phyloP scores from a whole-genome alignment of 1,284 basidiomycete genomes.

The Mrakiaceae sp. region DNA sequence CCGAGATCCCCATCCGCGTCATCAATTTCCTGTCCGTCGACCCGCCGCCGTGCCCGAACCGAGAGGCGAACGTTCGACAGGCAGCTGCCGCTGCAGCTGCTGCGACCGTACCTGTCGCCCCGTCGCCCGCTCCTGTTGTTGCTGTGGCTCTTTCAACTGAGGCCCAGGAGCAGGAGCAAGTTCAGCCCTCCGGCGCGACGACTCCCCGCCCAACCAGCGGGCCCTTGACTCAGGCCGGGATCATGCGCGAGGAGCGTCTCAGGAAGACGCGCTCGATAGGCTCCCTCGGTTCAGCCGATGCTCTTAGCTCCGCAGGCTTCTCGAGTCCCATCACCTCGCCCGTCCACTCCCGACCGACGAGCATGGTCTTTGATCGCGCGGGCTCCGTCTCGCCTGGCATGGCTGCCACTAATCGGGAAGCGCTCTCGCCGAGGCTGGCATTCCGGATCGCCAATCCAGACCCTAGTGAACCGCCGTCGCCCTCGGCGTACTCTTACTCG shows the following conservation, averaged over 20 bases:
- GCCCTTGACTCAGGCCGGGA: neutral
- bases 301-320: no score
- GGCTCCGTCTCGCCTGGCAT: neutral
- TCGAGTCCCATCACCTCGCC: no score
- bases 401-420: neutral
- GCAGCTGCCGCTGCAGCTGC: neutral
- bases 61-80: neutral
- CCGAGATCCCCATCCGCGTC: slow-evolving; percentile 58
- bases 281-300: neutral
- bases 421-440: neutral
- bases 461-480: neutral
- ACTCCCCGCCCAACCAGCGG: neutral
- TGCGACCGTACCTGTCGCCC: neutral
- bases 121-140: neutral
- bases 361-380: no score
- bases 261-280: slow-evolving; percentile 14
- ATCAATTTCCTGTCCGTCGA: slow-evolving; percentile 72
- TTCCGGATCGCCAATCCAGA: slow-evolving; percentile 1
- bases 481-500: neutral
- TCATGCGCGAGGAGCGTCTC: slow-evolving; percentile 1
- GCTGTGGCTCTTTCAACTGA: neutral
- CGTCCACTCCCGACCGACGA: no score
- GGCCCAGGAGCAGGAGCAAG: slow-evolving; percentile 15
- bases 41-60: slow-evolving; percentile 43
- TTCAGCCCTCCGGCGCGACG: neutral